A percentile compares a stretch with the other conserved stretches of the same genome.
Conservation (phyloP, 2,329 filamentous ascomycete genomes). For the Pestalotiopsis sp. region DNA sequence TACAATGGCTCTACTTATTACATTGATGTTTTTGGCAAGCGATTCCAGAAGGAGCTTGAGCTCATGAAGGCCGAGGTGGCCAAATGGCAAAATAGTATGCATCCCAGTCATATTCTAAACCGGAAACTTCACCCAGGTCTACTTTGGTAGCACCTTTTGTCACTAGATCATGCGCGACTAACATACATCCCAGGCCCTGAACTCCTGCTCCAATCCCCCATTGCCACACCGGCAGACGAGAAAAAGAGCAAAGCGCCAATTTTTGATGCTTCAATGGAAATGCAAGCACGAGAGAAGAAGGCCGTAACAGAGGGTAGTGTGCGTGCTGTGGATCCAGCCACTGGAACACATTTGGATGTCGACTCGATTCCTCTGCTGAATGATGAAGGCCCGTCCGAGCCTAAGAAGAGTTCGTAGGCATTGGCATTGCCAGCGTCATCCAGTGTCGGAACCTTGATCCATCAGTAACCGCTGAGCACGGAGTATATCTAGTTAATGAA, state of each 20-base stretch:
- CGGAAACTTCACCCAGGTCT: not conserved
- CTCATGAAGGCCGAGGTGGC: conserved; percentile 83
- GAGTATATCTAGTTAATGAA: no score
- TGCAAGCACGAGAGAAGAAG: conserved; percentile 8
- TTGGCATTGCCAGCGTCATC: conserved; percentile 7
- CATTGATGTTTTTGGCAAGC: conserved; percentile 95
- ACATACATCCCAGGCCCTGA: not conserved
- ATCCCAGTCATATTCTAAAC: conserved; percentile 23
- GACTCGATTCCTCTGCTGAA: conserved; percentile 6
- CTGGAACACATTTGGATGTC: conserved; percentile 33
- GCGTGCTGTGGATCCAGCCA: conserved; percentile 26
- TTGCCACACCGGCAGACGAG: conserved; percentile 34
- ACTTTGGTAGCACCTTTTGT: not conserved
- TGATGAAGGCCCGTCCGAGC: conserved; percentile 1
- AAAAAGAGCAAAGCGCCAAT: conserved; percentile 19
- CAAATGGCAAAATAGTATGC: conserved; percentile 74
- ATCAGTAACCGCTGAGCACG: not conserved
- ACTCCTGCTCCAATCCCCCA: conserved; percentile 37
- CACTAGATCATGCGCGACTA: not conserved
- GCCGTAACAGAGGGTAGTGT: conserved; percentile 21
- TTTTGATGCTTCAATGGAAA: conserved; percentile 17
- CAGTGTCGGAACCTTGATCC: conserved; percentile 18
- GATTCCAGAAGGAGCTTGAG: conserved; percentile 96
- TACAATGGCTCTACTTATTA: conserved; percentile 98
- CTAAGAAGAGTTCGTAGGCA: conserved; percentile 7